Evolutionary conservation across 2,329 filamentous ascomycete genomes (phyloP).

Genomic region (Boeremia exigua): DNA sequence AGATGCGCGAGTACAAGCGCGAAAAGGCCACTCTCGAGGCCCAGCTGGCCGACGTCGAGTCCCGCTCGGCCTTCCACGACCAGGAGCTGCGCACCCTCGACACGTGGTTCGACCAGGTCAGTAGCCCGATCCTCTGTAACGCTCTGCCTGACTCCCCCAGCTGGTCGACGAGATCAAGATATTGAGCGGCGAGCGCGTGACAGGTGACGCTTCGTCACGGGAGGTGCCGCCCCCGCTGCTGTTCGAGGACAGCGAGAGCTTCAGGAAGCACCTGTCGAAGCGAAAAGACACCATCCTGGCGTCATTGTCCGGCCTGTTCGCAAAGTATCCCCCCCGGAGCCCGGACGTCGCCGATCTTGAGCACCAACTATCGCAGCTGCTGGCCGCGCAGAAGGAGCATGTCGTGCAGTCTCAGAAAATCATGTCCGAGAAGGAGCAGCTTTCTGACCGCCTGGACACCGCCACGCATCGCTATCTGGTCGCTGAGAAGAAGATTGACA

Average conservation of each 20-base stretch:
- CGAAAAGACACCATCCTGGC: slow-evolving; percentile 78
- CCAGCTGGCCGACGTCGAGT: slow-evolving; percentile 79
- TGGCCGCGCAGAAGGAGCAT: slow-evolving; percentile 83
- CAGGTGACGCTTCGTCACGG: slow-evolving; percentile 29
- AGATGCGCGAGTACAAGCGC: slow-evolving; percentile 98
- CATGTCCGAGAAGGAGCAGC: slow-evolving; percentile 78
- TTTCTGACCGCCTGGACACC: slow-evolving; percentile 84
- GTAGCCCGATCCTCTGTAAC: slow-evolving; percentile 33
- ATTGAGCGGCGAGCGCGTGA: slow-evolving; percentile 47
- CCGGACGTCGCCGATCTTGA: slow-evolving; percentile 77
- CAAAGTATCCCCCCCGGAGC: slow-evolving; percentile 56
- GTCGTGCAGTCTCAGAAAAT: slow-evolving; percentile 77
- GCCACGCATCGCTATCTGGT: slow-evolving; percentile 92
- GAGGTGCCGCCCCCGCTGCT: slow-evolving; percentile 61
- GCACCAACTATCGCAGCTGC: slow-evolving; percentile 72
- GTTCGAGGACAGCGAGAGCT: slow-evolving; percentile 63
- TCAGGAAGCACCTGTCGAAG: slow-evolving; percentile 79
- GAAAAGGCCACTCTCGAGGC: slow-evolving; percentile 82
- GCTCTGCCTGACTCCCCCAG: slow-evolving; percentile 41
- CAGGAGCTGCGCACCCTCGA: slow-evolving; percentile 91
- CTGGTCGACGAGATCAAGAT: slow-evolving; percentile 58
- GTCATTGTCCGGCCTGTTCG: slow-evolving; percentile 73
- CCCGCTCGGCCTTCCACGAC: slow-evolving; percentile 81
- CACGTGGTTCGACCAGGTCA: slow-evolving; percentile 91
- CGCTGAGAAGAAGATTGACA: slow-evolving; percentile 92